Base-by-base conservation (phyloP, 2,329 filamentous ascomycete genomes). In the Claviceps maximensis region DNA sequence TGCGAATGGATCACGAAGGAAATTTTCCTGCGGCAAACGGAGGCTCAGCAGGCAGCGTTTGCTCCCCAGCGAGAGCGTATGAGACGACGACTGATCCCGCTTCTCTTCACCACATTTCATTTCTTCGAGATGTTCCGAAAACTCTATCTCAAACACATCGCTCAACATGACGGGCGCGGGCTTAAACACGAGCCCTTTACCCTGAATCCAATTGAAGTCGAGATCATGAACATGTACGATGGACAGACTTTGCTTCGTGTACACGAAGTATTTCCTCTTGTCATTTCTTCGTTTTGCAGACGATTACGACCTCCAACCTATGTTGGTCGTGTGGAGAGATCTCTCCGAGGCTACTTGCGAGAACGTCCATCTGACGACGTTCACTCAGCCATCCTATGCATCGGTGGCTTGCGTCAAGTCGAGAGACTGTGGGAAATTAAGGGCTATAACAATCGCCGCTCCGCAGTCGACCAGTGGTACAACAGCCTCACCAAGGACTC, bases 391-490 rank as follows among this genome's bases (percentile, higher is more conserved):
- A 76, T 82, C 13, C 61, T 84, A 10, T 78, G 75, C 45, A 68
- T 84, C 12, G 81, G 81, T 36, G 81, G 81, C 2, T 66, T 84
- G 53, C 73, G 80, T 9, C 78, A 84, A 60, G 79, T 83, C 1
- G 78, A 83, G 58, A 71, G 75, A 46, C 73, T 84, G 38, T 84
- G 81, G 81, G 79, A 83, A 60, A 79, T 81, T 41, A 82, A 82
- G 60, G 79, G 80, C 1, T 84, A 84, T 64, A 84, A 82, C 60
- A 71, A 70, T 50, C 72, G 81, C 33, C 73, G 80, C 53, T 71
- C 71, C 21, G 75, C 77, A 1, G 80, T 84, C 17, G 81, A 84
- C 59, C 67, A 61, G 5, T 84, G 80, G 80, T 82, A 77, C 61
- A 71, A 72, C 42, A 71, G 69, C 19, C 64, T 84, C 9, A 70